Percentiles rank a stretch among this genome's conserved stretches.
These are phyloP conservation scores for Metschnikowia kunwiensis DNA, from an alignment of 805 yeast genomes.

Conservation along the genomic window DNA sequence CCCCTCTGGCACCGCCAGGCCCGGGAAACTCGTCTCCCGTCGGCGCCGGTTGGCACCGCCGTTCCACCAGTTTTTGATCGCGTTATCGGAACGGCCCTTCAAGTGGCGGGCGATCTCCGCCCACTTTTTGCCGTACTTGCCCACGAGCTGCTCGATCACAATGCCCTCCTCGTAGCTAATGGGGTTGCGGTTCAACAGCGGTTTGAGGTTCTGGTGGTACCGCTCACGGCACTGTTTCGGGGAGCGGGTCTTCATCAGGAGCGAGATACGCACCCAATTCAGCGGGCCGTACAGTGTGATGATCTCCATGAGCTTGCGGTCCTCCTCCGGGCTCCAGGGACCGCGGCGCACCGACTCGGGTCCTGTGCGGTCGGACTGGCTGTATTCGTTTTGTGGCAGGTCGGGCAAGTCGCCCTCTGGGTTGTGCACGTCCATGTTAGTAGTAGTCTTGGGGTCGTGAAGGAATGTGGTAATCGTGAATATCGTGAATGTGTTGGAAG, in stretches of 20 bases:
- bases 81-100: slow-evolving; percentile 85
- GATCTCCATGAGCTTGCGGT: slow-evolving; percentile 63
- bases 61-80: slow-evolving; percentile 95
- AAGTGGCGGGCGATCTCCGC: slow-evolving; percentile 89
- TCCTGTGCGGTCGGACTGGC: slow-evolving; percentile 6
- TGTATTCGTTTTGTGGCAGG: neutral
- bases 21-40: slow-evolving; percentile 35
- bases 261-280: slow-evolving; percentile 86
- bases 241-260: slow-evolving; percentile 67
- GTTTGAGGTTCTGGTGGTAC: slow-evolving; percentile 87
- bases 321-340: slow-evolving; percentile 90
- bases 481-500: no score
- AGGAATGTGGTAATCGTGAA: no score
- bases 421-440: no score
- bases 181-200: slow-evolving; percentile 75
- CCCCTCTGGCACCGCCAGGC: neutral
- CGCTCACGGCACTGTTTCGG: slow-evolving; percentile 92
- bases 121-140: slow-evolving; percentile 83
- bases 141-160: slow-evolving; percentile 74
- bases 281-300: slow-evolving; percentile 72
- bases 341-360: slow-evolving; percentile 52
- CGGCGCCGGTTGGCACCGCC: slow-evolving; percentile 87
- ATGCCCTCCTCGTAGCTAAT: slow-evolving; percentile 82
- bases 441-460: no score
- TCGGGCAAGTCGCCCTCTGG: no score